Percentiles rank a stretch among this genome's conserved stretches.
These are phyloP conservation scores for Tolypocladium endophyticum DNA, from an alignment of 2,329 filamentous ascomycete genomes.

Conservation along the genomic window DNA sequence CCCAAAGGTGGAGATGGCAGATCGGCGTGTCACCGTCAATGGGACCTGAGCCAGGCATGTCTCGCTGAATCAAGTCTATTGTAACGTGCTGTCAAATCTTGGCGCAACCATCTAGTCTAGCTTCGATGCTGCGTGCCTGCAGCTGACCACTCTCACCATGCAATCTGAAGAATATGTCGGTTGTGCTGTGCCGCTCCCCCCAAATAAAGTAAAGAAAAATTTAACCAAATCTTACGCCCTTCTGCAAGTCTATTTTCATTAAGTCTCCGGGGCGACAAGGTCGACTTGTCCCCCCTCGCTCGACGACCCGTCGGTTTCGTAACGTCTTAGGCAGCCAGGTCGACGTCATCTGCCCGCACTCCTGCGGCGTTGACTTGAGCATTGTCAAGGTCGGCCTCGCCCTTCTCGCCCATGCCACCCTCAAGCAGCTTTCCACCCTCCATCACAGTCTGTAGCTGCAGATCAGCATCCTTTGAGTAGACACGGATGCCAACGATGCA, in stretches of 20 bases:
- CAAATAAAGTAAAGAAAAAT: too few relatives aligned
- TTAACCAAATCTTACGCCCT: background rate
- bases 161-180: background rate
- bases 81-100: background rate
- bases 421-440: slow-evolving; percentile 43
- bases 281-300: background rate
- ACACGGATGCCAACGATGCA: slow-evolving; percentile 50
- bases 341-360: slow-evolving; percentile 8
- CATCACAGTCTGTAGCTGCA: slow-evolving; percentile 45
- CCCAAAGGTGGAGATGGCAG: background rate
- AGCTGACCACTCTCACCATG: background rate
- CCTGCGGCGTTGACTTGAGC: slow-evolving; percentile 46
- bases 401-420: slow-evolving; percentile 47
- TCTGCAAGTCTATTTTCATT: background rate
- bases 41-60: background rate
- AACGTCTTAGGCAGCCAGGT: slow-evolving; percentile 6
- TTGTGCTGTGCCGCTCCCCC: background rate
- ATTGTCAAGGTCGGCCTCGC: slow-evolving; percentile 44
- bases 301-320: slow-evolving; percentile 1
- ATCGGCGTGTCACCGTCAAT: background rate
- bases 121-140: background rate
- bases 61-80: background rate
- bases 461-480: slow-evolving; percentile 45
- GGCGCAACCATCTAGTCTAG: background rate
- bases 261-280: background rate